Conservation (phyloP, 352 stramenopile genomes). For the Globisporangium radiosum region DNA sequence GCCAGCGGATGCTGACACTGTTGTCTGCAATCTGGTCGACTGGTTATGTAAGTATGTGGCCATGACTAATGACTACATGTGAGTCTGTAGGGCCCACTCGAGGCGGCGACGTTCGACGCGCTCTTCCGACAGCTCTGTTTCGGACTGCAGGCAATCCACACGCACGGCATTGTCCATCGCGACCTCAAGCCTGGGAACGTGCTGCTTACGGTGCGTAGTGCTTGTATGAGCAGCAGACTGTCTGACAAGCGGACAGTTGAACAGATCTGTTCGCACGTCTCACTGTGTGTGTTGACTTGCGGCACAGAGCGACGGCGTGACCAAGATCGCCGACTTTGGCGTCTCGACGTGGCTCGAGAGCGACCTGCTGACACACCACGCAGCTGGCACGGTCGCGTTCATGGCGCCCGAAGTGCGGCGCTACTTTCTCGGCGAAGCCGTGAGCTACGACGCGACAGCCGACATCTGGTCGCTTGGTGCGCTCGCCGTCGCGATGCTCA, state of each 20-base stretch:
- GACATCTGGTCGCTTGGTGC: slow-evolving; percentile 82
- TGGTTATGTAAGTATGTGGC: neutral
- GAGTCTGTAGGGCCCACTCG: slow-evolving; percentile 26
- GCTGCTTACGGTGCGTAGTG: slow-evolving; percentile 46
- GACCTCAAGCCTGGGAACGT: slow-evolving; percentile 79
- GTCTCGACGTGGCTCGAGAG: slow-evolving; percentile 76
- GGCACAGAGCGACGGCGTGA: slow-evolving; percentile 46
- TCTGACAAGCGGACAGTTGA: no score
- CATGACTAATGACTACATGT: no score
- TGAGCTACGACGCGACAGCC: slow-evolving; percentile 60
- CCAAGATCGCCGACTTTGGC: slow-evolving; percentile 81
- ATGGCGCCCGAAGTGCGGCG: slow-evolving; percentile 76
- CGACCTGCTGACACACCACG: slow-evolving; percentile 63
- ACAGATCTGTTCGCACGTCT: no score
- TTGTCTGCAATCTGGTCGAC: no score
- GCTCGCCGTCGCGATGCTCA: slow-evolving; percentile 63
- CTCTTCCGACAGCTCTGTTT: slow-evolving; percentile 69
- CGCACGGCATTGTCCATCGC: slow-evolving; percentile 57
- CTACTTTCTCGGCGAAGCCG: slow-evolving; percentile 64
- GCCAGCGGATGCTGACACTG: no score
- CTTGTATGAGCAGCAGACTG: no score
- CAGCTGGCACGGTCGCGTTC: slow-evolving; percentile 68
- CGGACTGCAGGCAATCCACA: slow-evolving; percentile 61
- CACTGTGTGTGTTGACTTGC: neutral
- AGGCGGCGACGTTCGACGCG: slow-evolving; percentile 36